Evolutionary conservation across 176 grass and related monocot genomes (phyloP).

Genomic region (Poa annua): DNA sequence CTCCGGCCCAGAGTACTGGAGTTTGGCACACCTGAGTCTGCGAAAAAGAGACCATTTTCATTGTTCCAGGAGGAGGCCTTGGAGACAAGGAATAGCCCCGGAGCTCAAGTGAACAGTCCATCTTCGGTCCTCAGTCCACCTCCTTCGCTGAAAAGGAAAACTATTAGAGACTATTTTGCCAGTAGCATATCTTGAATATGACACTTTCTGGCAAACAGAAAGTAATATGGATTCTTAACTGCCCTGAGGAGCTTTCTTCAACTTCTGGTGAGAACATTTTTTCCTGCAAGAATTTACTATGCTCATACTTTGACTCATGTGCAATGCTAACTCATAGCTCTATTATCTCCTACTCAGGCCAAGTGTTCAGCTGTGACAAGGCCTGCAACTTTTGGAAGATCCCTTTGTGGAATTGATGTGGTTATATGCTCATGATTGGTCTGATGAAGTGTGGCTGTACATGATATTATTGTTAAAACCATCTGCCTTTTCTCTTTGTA

Average conservation of each 20-base stretch:
- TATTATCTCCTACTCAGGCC: neutral
- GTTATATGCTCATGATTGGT: slow-evolving; percentile 8
- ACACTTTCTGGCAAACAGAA: slow-evolving; percentile 11
- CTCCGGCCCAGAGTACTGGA: slow-evolving; percentile 56
- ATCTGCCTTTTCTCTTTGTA: neutral
- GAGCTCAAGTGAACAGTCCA: slow-evolving; percentile 58
- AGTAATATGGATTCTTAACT: slow-evolving; percentile 7
- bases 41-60: slow-evolving; percentile 65
- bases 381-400: slow-evolving; percentile 40
- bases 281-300: slow-evolving; percentile 12
- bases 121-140: slow-evolving; percentile 89
- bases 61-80: slow-evolving; percentile 55
- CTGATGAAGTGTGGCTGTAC: slow-evolving; percentile 37
- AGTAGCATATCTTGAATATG: slow-evolving; percentile 51
- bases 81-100: slow-evolving; percentile 51
- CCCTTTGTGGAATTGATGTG: slow-evolving; percentile 16
- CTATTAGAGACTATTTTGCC: slow-evolving; percentile 87
- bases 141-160: slow-evolving; percentile 84
- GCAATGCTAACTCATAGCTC: neutral
- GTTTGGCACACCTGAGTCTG: slow-evolving; percentile 77
- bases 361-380: slow-evolving; percentile 5
- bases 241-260: slow-evolving; percentile 31
- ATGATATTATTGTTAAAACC: slow-evolving; percentile 32
- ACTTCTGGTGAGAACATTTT: slow-evolving; percentile 15
- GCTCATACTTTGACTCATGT: neutral